These are phyloP conservation scores for Scedosporium dehoogii DNA, from an alignment of 2,329 filamentous ascomycete species.

Conservation along the genomic window DNA sequence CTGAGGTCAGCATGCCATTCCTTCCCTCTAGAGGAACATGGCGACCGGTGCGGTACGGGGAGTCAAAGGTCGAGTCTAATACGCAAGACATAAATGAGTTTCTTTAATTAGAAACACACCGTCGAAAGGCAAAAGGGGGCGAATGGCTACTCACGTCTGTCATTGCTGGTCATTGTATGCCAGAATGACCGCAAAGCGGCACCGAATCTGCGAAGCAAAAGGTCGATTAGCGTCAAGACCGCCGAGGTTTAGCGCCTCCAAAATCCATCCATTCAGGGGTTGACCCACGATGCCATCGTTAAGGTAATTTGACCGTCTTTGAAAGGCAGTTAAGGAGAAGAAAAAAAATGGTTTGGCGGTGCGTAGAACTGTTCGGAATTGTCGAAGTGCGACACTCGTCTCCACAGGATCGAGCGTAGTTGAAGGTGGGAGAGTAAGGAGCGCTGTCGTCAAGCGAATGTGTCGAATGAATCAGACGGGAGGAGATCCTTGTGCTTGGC, in stretches of 20 bases:
- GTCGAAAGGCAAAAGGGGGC: neutral
- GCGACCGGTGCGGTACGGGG: conserved; percentile 80
- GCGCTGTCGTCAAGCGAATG: neutral
- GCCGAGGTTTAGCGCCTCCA: neutral
- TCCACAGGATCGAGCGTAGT: neutral
- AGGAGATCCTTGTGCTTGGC: neutral
- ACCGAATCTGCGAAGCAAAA: conserved; percentile 41
- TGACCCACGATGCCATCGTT: neutral
- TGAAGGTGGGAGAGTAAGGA: neutral
- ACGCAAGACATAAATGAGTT: neutral
- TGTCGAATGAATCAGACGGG: neutral
- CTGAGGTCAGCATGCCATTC: conserved; percentile 72
- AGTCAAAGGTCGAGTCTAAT: conserved; percentile 83
- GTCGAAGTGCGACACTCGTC: neutral
- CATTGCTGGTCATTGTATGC: conserved; percentile 76
- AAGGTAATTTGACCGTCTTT: neutral
- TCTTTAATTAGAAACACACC: neutral
- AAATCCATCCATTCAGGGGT: neutral
- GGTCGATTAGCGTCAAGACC: neutral
- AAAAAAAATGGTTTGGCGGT: neutral
- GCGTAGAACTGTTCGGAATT: neutral
- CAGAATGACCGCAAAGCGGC: conserved; percentile 81
- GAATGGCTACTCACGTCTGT: conserved; percentile 45
- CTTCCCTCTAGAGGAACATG: conserved; percentile 83
- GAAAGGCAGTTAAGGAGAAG: neutral